Evolutionary conservation across 129 eudicot genomes (phyloP).

Genomic region (Arctium lappa): DNA sequence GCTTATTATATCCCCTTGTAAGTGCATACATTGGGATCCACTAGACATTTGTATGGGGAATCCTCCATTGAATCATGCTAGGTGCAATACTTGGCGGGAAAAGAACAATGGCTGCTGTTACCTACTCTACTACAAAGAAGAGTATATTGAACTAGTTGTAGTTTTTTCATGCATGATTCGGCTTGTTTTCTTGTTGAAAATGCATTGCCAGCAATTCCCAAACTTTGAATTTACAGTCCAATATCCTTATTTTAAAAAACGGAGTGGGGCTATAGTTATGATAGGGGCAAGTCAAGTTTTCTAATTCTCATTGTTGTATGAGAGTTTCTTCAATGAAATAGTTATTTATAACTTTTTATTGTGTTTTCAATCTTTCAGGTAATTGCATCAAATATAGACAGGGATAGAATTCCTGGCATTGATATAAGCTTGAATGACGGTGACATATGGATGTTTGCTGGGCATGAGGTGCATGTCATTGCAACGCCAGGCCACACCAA

Average conservation of each 20-base stretch:
- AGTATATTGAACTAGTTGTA: not conserved
- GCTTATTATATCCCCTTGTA: not conserved
- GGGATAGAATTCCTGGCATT: slow-evolving; percentile 90
- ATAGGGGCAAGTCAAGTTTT: not conserved
- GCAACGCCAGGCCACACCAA: slow-evolving; percentile 91
- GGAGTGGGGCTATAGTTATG: not conserved
- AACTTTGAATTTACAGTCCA: not conserved
- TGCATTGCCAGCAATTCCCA: not conserved
- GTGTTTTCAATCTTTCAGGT: slow-evolving; percentile 48
- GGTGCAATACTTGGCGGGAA: not conserved
- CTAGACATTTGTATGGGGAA: not conserved
- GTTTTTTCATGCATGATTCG: not conserved
- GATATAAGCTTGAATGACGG: slow-evolving; percentile 85
- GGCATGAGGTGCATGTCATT: slow-evolving; percentile 87
- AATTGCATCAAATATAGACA: slow-evolving; percentile 73
- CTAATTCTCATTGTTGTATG: not conserved
- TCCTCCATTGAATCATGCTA: not conserved
- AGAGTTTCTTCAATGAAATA: not conserved
- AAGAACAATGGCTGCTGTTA: not conserved
- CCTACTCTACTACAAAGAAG: not conserved
- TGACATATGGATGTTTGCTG: slow-evolving; percentile 92
- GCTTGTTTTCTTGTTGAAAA: slow-evolving; percentile 5
- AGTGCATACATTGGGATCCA: not conserved
- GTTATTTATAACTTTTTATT: not conserved
- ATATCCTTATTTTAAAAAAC: not conserved